Evolutionary conservation across 805 yeast genomes (phyloP), one percentile per base, ranked within the genome.

Genomic region (Hanseniaspora clermontiae): DNA sequence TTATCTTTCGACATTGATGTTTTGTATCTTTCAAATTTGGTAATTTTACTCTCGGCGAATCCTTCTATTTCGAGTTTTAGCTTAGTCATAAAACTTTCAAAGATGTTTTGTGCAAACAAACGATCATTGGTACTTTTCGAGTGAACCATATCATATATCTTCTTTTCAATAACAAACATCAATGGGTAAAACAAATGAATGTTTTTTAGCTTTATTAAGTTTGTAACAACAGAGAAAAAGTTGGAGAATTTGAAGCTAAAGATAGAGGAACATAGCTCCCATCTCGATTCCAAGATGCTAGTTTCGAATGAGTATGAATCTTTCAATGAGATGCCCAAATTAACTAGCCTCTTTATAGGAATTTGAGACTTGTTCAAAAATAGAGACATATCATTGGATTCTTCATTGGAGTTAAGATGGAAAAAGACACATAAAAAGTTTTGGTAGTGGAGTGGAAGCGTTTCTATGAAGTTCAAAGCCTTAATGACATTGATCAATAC

Each of bases 371-470:
- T 58, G 38, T 72, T 72, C 48, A 81, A 67, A 59, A 68, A 74
- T 12, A 73, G 73, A 29, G 70, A 70, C 57, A 81, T 77, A n/a
- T 68, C 70, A 64, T 59, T 17, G 0, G 55, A 47, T n/a, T 24
- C 20, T 15, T 38, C 24, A 27, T 61, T 62, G 0, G 77, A 70
- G 1, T 81, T 74, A 5, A 76, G 52, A 62, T 72, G 74, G 68
- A 78, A 75, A 62, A 81, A 70, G 10, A 64, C 66, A 29, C 70
- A 72, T 5, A 77, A 59, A 43, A 79, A 73, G 59, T 75, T 76
- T 62, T 79, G 83, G 58, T 79, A 80, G n/a, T 68, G 64, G 4
- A 68, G 53, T 47, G 71, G 66, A 38, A 69, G 61, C 34, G 62
- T 62, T 40, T 64, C 65, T 32, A 51, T 19, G 19, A 50, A 51